These are phyloP conservation scores for Aspergillus cejpii DNA, from an alignment of 2,329 filamentous ascomycete genomes.

Conservation along the genomic window DNA sequence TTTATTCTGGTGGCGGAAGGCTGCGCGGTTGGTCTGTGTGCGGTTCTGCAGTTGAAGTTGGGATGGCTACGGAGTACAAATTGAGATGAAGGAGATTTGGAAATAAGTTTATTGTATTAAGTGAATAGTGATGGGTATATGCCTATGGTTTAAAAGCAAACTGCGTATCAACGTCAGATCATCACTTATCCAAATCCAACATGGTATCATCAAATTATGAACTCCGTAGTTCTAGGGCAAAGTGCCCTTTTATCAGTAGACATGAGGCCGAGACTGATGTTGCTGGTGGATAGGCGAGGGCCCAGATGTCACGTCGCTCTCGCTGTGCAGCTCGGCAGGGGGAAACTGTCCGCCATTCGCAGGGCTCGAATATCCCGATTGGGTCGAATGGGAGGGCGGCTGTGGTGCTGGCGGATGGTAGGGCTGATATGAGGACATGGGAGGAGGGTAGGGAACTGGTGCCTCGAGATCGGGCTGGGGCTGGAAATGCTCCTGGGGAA, in stretches of 20 bases:
- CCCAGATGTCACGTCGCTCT: too few species aligned
- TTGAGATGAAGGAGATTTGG: not conserved
- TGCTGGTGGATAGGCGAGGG: too few species aligned
- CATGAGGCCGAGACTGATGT: too few species aligned
- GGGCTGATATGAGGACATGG: conserved; percentile 3
- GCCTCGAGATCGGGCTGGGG: too few species aligned
- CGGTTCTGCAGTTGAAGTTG: not conserved
- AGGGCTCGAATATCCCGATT: not conserved
- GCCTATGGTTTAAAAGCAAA: too few species aligned
- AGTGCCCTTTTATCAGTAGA: too few species aligned
- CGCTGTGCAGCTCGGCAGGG: not conserved
- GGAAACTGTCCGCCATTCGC: not conserved
- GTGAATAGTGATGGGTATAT: too few species aligned
- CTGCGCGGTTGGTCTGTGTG: not conserved
- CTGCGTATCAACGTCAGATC: too few species aligned
- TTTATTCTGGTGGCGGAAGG: not conserved
- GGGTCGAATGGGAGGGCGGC: conserved; percentile 1
- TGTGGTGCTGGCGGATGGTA: conserved; percentile 3
- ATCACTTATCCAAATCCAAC: not conserved
- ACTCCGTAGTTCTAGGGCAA: too few species aligned
- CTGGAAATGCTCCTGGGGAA: not conserved
- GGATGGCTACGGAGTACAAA: too few species aligned
- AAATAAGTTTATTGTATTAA: not conserved
- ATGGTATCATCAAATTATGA: not conserved
- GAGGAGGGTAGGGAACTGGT: not conserved